A percentile compares a stretch with the other conserved stretches of the same genome.
Evolutionary conservation across 352 stramenopile genomes (phyloP).

Genomic region (Aphanomyces astaci): DNA sequence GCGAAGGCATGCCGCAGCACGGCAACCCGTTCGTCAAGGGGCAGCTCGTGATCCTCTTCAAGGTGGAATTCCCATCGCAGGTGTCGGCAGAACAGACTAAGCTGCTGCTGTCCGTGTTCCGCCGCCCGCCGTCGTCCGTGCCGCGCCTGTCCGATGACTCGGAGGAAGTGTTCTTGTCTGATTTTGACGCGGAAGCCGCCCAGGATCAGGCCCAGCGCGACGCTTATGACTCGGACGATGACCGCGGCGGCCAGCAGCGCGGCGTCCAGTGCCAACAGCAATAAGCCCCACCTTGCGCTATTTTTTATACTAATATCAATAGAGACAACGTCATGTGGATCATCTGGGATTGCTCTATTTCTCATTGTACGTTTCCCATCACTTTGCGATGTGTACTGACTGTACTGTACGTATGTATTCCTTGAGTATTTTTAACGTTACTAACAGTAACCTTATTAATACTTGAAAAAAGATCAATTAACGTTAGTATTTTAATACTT

Average conservation of each 20-base stretch:
- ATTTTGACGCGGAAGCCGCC: slow-evolving; percentile 89
- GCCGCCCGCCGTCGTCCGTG: slow-evolving; percentile 42
- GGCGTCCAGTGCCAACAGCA: slow-evolving; percentile 83
- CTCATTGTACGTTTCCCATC: too few relatives aligned
- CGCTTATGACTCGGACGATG: slow-evolving; percentile 89
- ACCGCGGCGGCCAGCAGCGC: slow-evolving; percentile 85
- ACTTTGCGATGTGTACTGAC: too few relatives aligned
- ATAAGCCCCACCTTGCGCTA: slow-evolving; percentile 35
- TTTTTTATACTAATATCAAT: slow-evolving; percentile 3
- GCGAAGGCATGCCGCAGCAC: slow-evolving; percentile 97
- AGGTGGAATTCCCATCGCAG: slow-evolving; percentile 92
- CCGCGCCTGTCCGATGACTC: slow-evolving; percentile 40
- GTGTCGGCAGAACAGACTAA: slow-evolving; percentile 77
- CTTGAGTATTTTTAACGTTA: too few relatives aligned
- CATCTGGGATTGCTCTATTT: too few relatives aligned
- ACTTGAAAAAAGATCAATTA: too few relatives aligned
- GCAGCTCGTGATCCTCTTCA: slow-evolving; percentile 96
- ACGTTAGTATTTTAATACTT: too few relatives aligned
- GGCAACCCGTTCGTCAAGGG: slow-evolving; percentile 97
- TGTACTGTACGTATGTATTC: too few relatives aligned
- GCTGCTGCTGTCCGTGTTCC: slow-evolving; percentile 56
- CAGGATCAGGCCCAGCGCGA: slow-evolving; percentile 72
- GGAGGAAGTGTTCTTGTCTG: slow-evolving; percentile 81
- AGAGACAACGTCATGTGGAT: not conserved
- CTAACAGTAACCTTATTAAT: too few relatives aligned